Percentiles rank a stretch among this genome's conserved stretches.
These are phyloP conservation scores for Aureobasidium sp. DNA, from an alignment of 2,329 filamentous ascomycete species.

Conservation along the genomic window DNA sequence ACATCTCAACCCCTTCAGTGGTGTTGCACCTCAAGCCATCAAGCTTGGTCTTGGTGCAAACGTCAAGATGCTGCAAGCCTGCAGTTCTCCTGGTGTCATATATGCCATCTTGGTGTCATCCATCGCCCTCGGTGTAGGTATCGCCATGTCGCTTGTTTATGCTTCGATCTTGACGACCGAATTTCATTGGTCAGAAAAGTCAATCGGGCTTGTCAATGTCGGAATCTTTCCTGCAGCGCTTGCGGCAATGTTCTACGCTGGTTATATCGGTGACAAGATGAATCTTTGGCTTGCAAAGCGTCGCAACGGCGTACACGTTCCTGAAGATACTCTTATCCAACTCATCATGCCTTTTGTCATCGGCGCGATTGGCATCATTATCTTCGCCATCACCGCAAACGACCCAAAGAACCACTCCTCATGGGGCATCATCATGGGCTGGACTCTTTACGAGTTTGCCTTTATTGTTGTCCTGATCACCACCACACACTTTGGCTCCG, in stretches of 20 bases:
- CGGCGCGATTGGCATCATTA: constrained; percentile 25
- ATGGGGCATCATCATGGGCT: constrained; percentile 26
- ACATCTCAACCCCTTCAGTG: constrained; percentile 18
- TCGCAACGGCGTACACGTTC: constrained; percentile 28
- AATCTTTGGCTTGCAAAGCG: constrained; percentile 28
- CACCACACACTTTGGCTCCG: constrained; percentile 28
- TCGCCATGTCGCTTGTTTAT: constrained; percentile 36
- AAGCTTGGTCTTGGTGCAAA: constrained; percentile 18
- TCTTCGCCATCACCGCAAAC: constrained; percentile 30
- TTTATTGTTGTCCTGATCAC: constrained; percentile 26
- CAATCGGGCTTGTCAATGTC: constrained; percentile 23
- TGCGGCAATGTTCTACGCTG: constrained; percentile 24
- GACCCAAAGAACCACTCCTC: constrained; percentile 18
- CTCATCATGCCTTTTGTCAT: constrained; percentile 30
- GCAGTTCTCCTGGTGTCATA: constrained; percentile 33
- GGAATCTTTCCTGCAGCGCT: constrained; percentile 23
- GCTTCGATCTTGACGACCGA: constrained; percentile 29
- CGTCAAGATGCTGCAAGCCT: constrained; percentile 30
- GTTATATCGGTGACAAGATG: constrained; percentile 23
- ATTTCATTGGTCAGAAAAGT: constrained; percentile 29
- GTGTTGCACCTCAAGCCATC: constrained; percentile 16
- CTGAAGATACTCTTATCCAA: constrained; percentile 31
- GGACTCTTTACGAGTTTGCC: constrained; percentile 23
- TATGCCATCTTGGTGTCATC: constrained; percentile 34
- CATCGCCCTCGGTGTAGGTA: constrained; percentile 32